Base-by-base conservation (phyloP, 169 alveolate species). In the Theileria equi region DNA sequence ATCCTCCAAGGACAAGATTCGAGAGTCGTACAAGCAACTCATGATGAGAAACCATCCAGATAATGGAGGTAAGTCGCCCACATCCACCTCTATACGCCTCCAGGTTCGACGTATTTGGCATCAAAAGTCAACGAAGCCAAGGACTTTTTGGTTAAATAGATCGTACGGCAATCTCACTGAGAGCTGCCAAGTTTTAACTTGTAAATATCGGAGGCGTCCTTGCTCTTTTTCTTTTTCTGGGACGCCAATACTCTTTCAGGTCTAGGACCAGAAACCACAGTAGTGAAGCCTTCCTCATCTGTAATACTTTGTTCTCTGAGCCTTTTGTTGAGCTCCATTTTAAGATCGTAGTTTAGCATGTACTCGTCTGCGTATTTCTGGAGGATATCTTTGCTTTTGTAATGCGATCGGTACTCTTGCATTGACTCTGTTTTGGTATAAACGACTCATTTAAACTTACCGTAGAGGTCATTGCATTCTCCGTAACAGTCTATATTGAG, bases 61-160 rank as follows among this genome's bases (percentile, higher is more conserved):
- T 50, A 91, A 91, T 48, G 96, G 96, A 45, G 96, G 94, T 73
- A 72, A 23, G 34, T 43, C n/a, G n/a, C n/a, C n/a, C 16, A 23
- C 34, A 50, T 19, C 26, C 3, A 69, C 50, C 31, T 47, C 23
- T 3, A 21, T 17, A 52, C 40, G 17, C 44, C 6, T 35, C 34
- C 53, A 86, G 92, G 94, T 11, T 91, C 96, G 5, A 91, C 94
- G 6, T 91, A 91, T 45, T 68, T 91, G 29, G 96, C 96, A 10
- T 88, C 96, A n/a, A 91, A 91, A 40, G 96, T 91, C 25, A 91
- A 91, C 58, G 96, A 91, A 49, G 96, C 96, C 17, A 91, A 91
- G 64, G 96, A 91, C 59, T 65, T 66, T 40, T 54, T 89, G 38
- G 61, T 88, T 10, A 89, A 89, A 50, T 85, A 13, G 40, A 16